phyloP scores from a whole-genome alignment of 73 alveolate species.

The Paramecium caudatum region DNA sequence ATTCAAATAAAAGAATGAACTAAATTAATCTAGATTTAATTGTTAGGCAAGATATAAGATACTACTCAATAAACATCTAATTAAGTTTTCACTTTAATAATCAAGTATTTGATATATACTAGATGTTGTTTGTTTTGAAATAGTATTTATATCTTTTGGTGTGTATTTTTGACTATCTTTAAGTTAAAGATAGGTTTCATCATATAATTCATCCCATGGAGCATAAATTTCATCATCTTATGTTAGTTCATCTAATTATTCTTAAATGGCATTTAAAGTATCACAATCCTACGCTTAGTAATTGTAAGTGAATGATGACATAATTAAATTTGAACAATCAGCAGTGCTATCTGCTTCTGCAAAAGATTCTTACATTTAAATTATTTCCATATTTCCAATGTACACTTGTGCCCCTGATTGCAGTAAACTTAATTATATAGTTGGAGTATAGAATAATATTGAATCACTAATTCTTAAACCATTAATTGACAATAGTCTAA shows the following conservation, averaged over 20 bases:
- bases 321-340: not conserved
- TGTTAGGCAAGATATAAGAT: not conserved
- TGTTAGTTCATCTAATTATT: not conserved
- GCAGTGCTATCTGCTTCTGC: not conserved
- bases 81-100: not conserved
- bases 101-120: not conserved
- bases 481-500: not conserved
- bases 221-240: conserved; percentile 3
- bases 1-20: not conserved
- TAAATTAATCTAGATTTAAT: not conserved
- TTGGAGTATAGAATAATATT: not conserved
- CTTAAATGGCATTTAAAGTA: not conserved
- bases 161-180: not conserved
- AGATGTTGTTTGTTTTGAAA: not conserved
- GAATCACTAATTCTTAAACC: not conserved
- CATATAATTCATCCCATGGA: not conserved
- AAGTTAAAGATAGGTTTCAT: not conserved
- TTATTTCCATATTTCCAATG: not conserved
- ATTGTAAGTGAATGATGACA: not conserved
- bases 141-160: not conserved
- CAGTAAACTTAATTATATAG: not conserved
- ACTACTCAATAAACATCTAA: not conserved
- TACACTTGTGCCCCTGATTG: conserved; percentile 1
- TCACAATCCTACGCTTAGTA: not conserved
- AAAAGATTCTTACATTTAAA: not conserved